These are phyloP conservation scores for Platanthera zijinensis DNA, from an alignment of 106 monocot genomes.

Conservation along the genomic window DNA sequence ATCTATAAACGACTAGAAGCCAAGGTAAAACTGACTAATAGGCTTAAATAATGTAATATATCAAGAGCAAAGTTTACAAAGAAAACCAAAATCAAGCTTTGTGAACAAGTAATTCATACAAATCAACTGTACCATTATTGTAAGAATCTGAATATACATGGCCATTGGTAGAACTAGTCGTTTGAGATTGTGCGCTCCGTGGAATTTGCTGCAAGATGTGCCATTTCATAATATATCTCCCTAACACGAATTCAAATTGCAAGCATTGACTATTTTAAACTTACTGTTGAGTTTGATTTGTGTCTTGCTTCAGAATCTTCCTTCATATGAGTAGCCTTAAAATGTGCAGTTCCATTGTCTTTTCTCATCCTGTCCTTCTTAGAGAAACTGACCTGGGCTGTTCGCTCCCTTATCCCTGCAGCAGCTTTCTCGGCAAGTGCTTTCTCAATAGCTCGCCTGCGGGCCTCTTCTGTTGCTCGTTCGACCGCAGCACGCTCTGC, in stretches of 20 bases:
- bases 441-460: conserved; percentile 62
- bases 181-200: conserved; percentile 21
- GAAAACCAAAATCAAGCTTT: not conserved
- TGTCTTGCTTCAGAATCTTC: conserved; percentile 17
- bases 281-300: conserved; percentile 12
- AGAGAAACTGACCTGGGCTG: conserved; percentile 28
- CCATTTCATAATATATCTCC: not conserved
- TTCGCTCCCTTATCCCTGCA: conserved; percentile 37
- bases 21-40: not conserved
- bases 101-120: not conserved
- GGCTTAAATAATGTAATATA: not conserved
- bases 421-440: conserved; percentile 59
- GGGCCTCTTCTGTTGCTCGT: conserved; percentile 71
- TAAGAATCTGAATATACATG: conserved; percentile 24
- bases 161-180: conserved; percentile 12
- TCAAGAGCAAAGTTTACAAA: not conserved
- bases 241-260: not conserved
- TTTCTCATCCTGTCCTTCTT: conserved; percentile 23
- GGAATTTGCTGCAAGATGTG: conserved; percentile 27
- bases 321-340: conserved; percentile 15
- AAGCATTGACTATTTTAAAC: not conserved
- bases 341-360: conserved; percentile 10
- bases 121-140: conserved; percentile 33
- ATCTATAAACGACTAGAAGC: conserved; percentile 1
- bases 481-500: conserved; percentile 75